Conservation (phyloP, 2,329 filamentous ascomycete species). For the Fusarium protoensiforme region DNA sequence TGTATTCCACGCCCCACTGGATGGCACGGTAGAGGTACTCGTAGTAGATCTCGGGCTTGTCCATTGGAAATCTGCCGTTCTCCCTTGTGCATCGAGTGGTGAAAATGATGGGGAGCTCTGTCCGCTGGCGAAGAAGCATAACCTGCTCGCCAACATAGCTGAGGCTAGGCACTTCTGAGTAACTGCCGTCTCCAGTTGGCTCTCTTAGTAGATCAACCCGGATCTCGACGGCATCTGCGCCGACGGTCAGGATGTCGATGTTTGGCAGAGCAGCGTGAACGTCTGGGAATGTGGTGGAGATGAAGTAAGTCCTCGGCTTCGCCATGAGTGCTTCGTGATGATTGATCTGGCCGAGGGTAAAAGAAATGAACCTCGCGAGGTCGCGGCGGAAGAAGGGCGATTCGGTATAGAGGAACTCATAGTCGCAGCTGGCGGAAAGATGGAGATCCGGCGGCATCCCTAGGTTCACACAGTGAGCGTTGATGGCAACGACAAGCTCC, state of each 20-base stretch:
- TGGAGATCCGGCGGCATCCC: slow-evolving; percentile 75
- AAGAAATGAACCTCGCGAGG: slow-evolving; percentile 80
- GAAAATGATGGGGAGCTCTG: slow-evolving; percentile 90
- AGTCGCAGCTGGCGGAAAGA: slow-evolving; percentile 78
- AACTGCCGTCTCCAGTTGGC: slow-evolving; percentile 69
- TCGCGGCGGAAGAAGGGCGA: slow-evolving; percentile 79
- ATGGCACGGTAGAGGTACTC: slow-evolving; percentile 85
- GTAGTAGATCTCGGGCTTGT: slow-evolving; percentile 79
- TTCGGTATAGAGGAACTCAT: slow-evolving; percentile 86
- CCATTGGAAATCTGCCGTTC: slow-evolving; percentile 88
- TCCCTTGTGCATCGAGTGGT: slow-evolving; percentile 85
- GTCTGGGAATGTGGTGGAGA: slow-evolving; percentile 90
- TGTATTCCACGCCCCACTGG: slow-evolving; percentile 90
- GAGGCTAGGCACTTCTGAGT: slow-evolving; percentile 77
- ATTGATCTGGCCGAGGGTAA: slow-evolving; percentile 82
- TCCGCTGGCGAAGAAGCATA: slow-evolving; percentile 84
- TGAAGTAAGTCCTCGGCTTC: slow-evolving; percentile 83
- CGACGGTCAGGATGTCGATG: slow-evolving; percentile 87
- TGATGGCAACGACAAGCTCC: slow-evolving; percentile 73
- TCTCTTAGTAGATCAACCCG: slow-evolving; percentile 85
- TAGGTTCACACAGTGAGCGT: slow-evolving; percentile 79
- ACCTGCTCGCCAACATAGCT: slow-evolving; percentile 89
- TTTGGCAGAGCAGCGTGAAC: slow-evolving; percentile 85
- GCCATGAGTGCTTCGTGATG: slow-evolving; percentile 81
- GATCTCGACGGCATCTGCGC: slow-evolving; percentile 86